These are phyloP conservation scores for Yamadazyma songkhlaensis DNA, from an alignment of 1,139 yeast genomes.

Conservation along the genomic window DNA sequence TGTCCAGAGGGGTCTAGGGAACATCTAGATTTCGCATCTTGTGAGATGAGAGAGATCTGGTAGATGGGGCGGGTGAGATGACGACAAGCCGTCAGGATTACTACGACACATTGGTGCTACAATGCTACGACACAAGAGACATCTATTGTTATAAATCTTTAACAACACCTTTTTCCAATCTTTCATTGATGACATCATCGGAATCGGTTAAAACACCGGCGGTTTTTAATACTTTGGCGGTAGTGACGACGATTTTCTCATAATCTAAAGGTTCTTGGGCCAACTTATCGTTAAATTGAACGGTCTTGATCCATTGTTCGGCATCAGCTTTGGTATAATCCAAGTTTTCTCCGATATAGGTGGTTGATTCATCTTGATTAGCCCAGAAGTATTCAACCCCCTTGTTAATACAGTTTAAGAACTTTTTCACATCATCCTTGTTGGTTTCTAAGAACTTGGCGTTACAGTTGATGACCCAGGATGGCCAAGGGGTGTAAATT, in stretches of 20 bases:
- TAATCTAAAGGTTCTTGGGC: conserved; percentile 45
- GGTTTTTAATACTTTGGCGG: conserved; percentile 63
- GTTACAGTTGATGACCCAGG: conserved; percentile 75
- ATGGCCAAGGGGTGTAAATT: conserved; percentile 95
- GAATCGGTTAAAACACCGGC: conserved; percentile 49
- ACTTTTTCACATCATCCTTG: conserved; percentile 23
- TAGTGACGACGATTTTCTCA: conserved; percentile 40
- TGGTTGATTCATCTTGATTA: conserved; percentile 63
- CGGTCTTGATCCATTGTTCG: conserved; percentile 74
- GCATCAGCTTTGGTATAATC: conserved; percentile 82
- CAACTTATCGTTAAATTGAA: conserved; percentile 53
- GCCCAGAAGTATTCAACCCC: conserved; percentile 67
- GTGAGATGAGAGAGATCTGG: too few relatives aligned
- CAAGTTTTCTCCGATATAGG: conserved; percentile 60
- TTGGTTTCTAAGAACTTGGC: conserved; percentile 26
- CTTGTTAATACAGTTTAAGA: conserved; percentile 53
- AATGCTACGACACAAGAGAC: too few relatives aligned
- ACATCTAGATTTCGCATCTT: conserved; percentile 2
- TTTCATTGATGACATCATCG: conserved; percentile 25
- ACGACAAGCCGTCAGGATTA: too few relatives aligned
- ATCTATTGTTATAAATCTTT: not conserved
- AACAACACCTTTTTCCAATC: conserved; percentile 27
- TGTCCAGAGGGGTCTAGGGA: conserved; percentile 10
- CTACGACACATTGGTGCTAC: too few relatives aligned
- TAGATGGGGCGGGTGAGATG: too few relatives aligned